phyloP scores from a whole-genome alignment of 768 basidiomycete genomes.

The Russula compacta region DNA sequence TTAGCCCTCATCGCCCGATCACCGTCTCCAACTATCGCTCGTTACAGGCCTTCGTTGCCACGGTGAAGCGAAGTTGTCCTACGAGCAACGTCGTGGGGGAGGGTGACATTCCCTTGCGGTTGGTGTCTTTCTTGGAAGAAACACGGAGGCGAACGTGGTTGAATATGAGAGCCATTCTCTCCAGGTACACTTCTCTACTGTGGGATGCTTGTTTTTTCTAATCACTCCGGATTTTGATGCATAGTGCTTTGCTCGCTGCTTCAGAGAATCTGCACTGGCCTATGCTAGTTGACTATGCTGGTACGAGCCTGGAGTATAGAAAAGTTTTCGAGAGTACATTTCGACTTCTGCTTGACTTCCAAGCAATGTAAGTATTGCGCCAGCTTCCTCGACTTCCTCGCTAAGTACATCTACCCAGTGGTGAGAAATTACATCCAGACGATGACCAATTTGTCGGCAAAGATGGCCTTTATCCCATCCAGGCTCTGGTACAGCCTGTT shows the following conservation, averaged over 20 bases:
- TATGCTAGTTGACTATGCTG: constrained; percentile 52
- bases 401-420: constrained; percentile 31
- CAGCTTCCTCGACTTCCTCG: background rate
- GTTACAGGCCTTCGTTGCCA: constrained; percentile 51
- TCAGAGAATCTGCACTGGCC: constrained; percentile 87
- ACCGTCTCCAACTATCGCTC: constrained; percentile 45
- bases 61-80: constrained; percentile 38
- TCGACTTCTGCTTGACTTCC: constrained; percentile 63
- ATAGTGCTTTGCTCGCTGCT: constrained; percentile 51
- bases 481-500: constrained; percentile 77
- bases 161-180: constrained; percentile 58
- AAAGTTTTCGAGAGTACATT: constrained; percentile 70
- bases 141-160: constrained; percentile 69
- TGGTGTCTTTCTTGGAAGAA: constrained; percentile 52
- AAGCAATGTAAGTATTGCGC: constrained; percentile 53
- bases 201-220: background rate
- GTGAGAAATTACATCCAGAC: constrained; percentile 36
- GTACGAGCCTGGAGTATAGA: constrained; percentile 41
- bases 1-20: constrained; percentile 35
- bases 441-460: constrained; percentile 27
- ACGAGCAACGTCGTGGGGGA: constrained; percentile 37
- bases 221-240: constrained; percentile 3
- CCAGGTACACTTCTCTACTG: constrained; percentile 34
- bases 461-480: constrained; percentile 71
- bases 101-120: constrained; percentile 38